Evolutionary conservation across 2,329 filamentous ascomycete species (phyloP).

Genomic region (Fusarium scirpi): DNA sequence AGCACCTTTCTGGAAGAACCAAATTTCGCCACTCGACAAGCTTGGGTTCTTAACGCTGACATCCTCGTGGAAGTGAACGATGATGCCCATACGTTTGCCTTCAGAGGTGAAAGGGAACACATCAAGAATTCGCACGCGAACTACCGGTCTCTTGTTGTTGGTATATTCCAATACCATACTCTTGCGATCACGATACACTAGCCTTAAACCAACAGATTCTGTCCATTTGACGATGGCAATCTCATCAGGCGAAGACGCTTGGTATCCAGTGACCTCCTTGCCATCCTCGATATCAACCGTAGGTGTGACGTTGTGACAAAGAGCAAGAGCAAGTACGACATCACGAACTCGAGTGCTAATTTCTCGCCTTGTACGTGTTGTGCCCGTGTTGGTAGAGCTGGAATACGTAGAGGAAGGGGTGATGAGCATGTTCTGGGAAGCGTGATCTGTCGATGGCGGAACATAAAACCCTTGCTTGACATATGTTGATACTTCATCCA

Average conservation of each 20-base stretch:
- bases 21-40: constrained; percentile 80
- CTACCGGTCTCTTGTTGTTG: constrained; percentile 77
- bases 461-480: constrained; percentile 84
- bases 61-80: constrained; percentile 83
- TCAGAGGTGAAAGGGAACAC: constrained; percentile 98
- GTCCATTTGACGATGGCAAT: constrained; percentile 98
- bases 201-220: constrained; percentile 86
- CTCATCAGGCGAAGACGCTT: constrained; percentile 97
- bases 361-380: constrained; percentile 88
- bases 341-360: constrained; percentile 94
- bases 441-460: constrained; percentile 59
- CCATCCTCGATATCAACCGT: constrained; percentile 82
- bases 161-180: constrained; percentile 85
- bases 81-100: constrained; percentile 97
- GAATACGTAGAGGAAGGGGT: constrained; percentile 81
- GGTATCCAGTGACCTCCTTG: constrained; percentile 82
- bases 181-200: constrained; percentile 87
- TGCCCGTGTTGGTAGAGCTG: constrained; percentile 68
- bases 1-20: constrained; percentile 98
- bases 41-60: constrained; percentile 60
- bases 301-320: constrained; percentile 98
- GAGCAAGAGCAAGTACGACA: constrained; percentile 88
- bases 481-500: constrained; percentile 94
- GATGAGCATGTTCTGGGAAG: constrained; percentile 67
- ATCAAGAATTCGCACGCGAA: constrained; percentile 89